phyloP scores from a whole-genome alignment of 345 rosid genomes.

The Populus nigra region DNA sequence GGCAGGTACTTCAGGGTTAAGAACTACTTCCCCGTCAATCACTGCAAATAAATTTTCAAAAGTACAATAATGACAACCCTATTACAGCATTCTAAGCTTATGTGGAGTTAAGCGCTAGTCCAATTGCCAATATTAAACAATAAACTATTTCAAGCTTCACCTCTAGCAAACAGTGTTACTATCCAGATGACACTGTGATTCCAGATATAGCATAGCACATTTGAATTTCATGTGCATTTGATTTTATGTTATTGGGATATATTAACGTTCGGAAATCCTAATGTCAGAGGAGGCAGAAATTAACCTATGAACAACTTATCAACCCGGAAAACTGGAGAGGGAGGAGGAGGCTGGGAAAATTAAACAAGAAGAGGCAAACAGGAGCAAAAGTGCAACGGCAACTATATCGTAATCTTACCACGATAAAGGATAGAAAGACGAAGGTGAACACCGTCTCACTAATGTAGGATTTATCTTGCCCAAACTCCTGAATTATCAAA shows the following conservation, averaged over 20 bases:
- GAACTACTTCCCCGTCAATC: not conserved
- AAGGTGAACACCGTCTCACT: constrained; percentile 78
- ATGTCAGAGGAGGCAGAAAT: not conserved
- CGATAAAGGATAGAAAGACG: constrained; percentile 61
- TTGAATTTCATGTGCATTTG: not conserved
- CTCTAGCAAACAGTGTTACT: not conserved
- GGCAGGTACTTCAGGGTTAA: not conserved
- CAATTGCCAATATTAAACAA: not conserved
- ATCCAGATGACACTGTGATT: not conserved
- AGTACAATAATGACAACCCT: not conserved
- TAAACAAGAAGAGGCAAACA: not conserved
- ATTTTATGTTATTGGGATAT: not conserved
- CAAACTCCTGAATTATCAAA: constrained; percentile 66
- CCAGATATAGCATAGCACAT: not conserved
- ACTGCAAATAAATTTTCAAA: not conserved
- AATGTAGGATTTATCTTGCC: constrained; percentile 85
- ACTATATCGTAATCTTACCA: constrained; percentile 51
- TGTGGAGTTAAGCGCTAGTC: not conserved
- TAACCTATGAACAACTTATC: not conserved
- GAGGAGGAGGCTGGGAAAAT: too few species aligned
- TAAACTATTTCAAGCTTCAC: not conserved
- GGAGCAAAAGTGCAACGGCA: not conserved
- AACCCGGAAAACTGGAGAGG: constrained; percentile 5
- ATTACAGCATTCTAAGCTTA: not conserved
- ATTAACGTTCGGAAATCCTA: not conserved